Evolutionary conservation across 345 rosid species (phyloP), one percentile per base, ranked within the genome.

Genomic region (Tarenaya hassleriana): DNA sequence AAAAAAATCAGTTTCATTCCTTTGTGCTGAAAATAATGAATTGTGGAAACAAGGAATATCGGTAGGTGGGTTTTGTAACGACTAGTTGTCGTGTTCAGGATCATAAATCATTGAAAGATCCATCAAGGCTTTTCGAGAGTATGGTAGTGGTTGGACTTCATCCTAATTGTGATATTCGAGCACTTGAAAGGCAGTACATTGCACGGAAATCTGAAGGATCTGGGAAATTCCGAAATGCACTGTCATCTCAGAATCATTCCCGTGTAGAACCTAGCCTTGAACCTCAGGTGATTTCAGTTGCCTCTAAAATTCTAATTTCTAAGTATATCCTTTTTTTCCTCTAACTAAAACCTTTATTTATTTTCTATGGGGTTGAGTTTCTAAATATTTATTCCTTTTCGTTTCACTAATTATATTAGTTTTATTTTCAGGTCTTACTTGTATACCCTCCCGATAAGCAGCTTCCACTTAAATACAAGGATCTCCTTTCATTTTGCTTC

Each of bases 71-170:
- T 21, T 40, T 44, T 27, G 24, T 50, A 7, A 7, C 1, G 17
- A 32, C 34, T 17, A 51, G 53, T 55, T 55, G n/a, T 50, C 11
- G 34, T 46, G 49, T 68, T 69, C 85, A 91, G 96, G 96, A 84
- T 63, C 84, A 87, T 54, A 80, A 74, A 69, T 68, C 82, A n/a
- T 69, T 80, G 38, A 87, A 73, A 64, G 95, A 81, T 63, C 89
- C 98, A 45, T 74, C 95, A 13, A 79, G 79, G 76, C 82, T 87
- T 54, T 81, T 91, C 64, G 96, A 91, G 78, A 84, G 92, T 70
- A 72, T 91, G 84, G 92, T 87, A 38, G 95, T 91, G 60, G 80
- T 87, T 60, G 98, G 98, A 72, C 90, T 91, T 69, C 84, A 78
- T 62, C 96, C 98, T 49, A 75, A 83, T 60, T 82, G 90, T 72